These are phyloP conservation scores for Aspergillus persii DNA, from an alignment of 2,329 filamentous ascomycete species.

Conservation along the genomic window DNA sequence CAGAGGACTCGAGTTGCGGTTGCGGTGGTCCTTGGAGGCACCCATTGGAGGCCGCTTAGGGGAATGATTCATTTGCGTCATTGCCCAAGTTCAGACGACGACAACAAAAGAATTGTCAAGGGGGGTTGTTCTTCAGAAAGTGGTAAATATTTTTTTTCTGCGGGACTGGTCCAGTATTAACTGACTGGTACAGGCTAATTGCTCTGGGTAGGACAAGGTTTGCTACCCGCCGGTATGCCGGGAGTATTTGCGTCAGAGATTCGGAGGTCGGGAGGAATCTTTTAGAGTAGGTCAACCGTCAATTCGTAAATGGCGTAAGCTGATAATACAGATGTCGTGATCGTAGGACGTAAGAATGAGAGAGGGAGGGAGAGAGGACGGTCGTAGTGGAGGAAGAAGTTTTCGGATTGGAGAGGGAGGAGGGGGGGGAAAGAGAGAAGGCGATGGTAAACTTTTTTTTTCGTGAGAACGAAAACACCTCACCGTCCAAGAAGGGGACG, in stretches of 20 bases:
- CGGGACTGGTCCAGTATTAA: constrained; percentile 1
- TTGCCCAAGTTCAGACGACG: constrained; percentile 12
- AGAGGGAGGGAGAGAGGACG: not conserved
- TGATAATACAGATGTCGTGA: constrained; percentile 7
- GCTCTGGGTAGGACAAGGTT: constrained; percentile 13
- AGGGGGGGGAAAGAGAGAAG: constrained; percentile 9
- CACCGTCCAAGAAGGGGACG: constrained; percentile 32
- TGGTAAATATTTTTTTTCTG: not conserved
- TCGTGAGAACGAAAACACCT: constrained; percentile 32
- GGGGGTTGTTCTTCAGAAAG: not conserved
- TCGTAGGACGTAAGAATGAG: not conserved
- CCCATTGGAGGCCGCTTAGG: constrained; percentile 29
- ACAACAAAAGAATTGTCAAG: constrained; percentile 13
- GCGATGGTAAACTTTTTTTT: constrained; percentile 6
- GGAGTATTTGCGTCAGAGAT: constrained; percentile 22
- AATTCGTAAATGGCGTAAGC: constrained; percentile 11
- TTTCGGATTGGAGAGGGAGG: constrained; percentile 15
- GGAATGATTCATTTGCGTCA: constrained; percentile 25
- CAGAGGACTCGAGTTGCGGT: constrained; percentile 23
- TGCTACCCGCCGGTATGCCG: constrained; percentile 15
- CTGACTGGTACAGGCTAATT: not conserved
- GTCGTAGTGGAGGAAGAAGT: constrained; percentile 11
- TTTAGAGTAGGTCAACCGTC: constrained; percentile 6
- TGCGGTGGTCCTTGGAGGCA: constrained; percentile 23
- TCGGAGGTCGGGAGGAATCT: constrained; percentile 4